Percentiles rank a stretch among this genome's conserved stretches.
Evolutionary conservation across 1,139 yeast species (phyloP).

Genomic region (Protomyces inundatus): DNA sequence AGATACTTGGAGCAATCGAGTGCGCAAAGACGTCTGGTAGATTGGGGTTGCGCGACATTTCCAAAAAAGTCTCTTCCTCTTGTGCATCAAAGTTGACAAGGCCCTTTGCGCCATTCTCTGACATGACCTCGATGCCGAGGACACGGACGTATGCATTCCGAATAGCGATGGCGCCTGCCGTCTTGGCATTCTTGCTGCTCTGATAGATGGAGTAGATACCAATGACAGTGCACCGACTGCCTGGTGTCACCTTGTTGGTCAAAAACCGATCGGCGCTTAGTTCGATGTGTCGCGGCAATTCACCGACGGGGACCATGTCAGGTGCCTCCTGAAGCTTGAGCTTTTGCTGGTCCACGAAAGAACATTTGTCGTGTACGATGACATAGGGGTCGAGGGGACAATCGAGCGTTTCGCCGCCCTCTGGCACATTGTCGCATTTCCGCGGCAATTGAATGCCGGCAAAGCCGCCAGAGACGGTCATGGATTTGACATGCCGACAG

Average conservation of each 20-base stretch:
- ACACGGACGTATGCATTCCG: constrained; percentile 87
- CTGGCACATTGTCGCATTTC: constrained; percentile 53
- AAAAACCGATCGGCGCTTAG: constrained; percentile 84
- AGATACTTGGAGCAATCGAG: constrained; percentile 94
- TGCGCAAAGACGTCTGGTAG: constrained; percentile 77
- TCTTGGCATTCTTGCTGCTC: constrained; percentile 47
- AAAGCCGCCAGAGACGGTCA: constrained; percentile 67
- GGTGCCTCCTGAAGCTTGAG: constrained; percentile 93
- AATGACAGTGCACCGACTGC: constrained; percentile 83
- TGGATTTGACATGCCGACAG: constrained; percentile 72
- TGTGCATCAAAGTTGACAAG: constrained; percentile 76
- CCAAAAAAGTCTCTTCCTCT: constrained; percentile 86
- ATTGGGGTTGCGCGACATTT: constrained; percentile 74
- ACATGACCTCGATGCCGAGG: constrained; percentile 77
- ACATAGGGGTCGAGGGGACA: constrained; percentile 92
- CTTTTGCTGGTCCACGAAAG: constrained; percentile 89
- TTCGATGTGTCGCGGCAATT: constrained; percentile 91
- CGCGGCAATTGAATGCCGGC: constrained; percentile 76
- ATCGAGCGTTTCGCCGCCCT: constrained; percentile 57
- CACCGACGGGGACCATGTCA: constrained; percentile 98
- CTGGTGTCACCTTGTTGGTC: constrained; percentile 89
- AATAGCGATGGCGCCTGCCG: constrained; percentile 65
- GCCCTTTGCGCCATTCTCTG: constrained; percentile 59
- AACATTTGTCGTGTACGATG: constrained; percentile 86
- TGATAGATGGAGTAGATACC: constrained; percentile 92